These are phyloP conservation scores for Dactylellina leptospora DNA, from an alignment of 2,329 filamentous ascomycete species.

Conservation along the genomic window DNA sequence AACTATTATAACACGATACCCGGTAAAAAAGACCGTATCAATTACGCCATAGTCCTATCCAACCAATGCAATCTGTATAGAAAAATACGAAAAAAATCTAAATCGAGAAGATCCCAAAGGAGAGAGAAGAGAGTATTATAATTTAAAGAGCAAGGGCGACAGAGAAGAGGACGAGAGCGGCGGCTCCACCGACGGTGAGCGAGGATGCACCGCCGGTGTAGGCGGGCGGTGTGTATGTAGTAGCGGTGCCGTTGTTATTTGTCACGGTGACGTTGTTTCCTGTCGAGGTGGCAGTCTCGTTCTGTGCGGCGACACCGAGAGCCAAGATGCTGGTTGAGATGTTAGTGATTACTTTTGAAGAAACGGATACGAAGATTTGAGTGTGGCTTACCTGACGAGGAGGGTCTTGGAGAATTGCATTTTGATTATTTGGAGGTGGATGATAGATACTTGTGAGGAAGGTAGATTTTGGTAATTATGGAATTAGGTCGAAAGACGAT, in stretches of 20 bases:
- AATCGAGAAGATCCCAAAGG: not conserved
- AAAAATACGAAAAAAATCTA: too few species aligned
- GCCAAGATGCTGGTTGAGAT: slow-evolving; percentile 11
- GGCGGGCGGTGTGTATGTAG: slow-evolving; percentile 4
- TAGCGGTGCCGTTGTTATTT: slow-evolving; percentile 4
- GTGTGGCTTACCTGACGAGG: not conserved
- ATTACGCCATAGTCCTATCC: not conserved
- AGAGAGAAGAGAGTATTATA: not conserved
- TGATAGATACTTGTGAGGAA: not conserved
- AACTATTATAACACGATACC: too few species aligned
- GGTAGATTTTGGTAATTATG: too few species aligned
- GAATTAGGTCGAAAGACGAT: too few species aligned
- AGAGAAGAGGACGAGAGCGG: slow-evolving; percentile 9
- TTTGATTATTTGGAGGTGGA: not conserved
- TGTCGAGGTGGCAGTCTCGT: not conserved
- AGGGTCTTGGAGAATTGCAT: slow-evolving; percentile 15
- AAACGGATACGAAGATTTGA: not conserved
- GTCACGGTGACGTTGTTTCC: not conserved
- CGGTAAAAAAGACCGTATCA: too few species aligned
- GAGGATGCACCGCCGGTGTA: slow-evolving; percentile 30
- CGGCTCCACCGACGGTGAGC: slow-evolving; percentile 5
- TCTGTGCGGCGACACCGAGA: not conserved
- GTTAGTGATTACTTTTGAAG: not conserved
- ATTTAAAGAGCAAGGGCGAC: slow-evolving; percentile 5
- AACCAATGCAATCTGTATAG: not conserved